Conservation (phyloP, 768 basidiomycete genomes). For the Xerocomellus dryophilus region DNA sequence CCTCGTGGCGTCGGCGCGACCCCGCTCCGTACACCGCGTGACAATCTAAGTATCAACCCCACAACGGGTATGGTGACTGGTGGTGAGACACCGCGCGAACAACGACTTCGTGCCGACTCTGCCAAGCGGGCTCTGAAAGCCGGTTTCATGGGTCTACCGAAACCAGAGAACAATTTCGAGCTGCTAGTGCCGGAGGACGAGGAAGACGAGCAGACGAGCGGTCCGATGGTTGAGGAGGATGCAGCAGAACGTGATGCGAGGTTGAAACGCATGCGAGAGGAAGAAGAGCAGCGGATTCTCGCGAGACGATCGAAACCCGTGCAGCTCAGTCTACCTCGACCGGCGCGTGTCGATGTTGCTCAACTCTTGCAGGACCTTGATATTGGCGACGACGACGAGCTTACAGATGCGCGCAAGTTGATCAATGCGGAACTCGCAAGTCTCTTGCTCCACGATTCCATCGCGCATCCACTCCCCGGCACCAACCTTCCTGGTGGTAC, state of each 20-base stretch:
- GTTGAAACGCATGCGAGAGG: constrained; percentile 60
- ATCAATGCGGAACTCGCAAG: constrained; percentile 76
- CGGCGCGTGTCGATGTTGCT: constrained; percentile 74
- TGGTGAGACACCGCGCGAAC: constrained; percentile 75
- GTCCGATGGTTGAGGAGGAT: constrained; percentile 62
- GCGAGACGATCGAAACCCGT: constrained; percentile 81
- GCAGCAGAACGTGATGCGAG: constrained; percentile 88
- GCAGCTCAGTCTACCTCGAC: constrained; percentile 80
- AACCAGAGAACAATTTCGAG: constrained; percentile 97
- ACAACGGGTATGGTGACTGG: constrained; percentile 51
- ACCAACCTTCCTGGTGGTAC: constrained; percentile 73
- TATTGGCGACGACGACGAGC: constrained; percentile 45
- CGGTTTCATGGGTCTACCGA: constrained; percentile 81
- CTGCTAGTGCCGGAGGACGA: constrained; percentile 89
- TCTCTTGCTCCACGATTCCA: constrained; percentile 84
- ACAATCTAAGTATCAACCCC: constrained; percentile 86
- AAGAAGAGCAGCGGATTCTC: constrained; percentile 75
- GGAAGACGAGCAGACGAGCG: constrained; percentile 40
- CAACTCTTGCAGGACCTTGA: constrained; percentile 59
- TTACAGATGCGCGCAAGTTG: constrained; percentile 53
- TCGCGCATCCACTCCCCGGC: constrained; percentile 85
- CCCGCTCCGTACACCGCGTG: constrained; percentile 93
- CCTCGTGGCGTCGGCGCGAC: constrained; percentile 63
- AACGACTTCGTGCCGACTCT: constrained; percentile 56
- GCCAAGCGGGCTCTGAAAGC: constrained; percentile 75